Evolutionary conservation across 2,329 filamentous ascomycete genomes (phyloP).

Genomic region (Aspergillus brasiliensis): DNA sequence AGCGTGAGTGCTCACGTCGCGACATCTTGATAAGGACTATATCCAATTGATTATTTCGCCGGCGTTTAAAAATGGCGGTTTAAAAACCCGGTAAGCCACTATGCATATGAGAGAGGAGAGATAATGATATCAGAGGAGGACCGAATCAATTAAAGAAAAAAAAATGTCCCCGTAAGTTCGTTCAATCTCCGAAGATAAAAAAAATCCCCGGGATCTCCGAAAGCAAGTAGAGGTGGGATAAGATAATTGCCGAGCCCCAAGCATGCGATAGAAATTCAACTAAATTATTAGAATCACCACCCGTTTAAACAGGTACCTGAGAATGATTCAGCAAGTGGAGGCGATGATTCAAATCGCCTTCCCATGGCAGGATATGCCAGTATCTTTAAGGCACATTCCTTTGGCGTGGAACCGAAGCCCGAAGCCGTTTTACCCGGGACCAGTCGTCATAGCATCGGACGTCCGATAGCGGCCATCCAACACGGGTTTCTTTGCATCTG

Average conservation of each 20-base stretch:
- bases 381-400: constrained; percentile 6
- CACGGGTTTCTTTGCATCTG: background rate
- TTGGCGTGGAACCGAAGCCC: constrained; percentile 20
- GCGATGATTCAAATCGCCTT: no score
- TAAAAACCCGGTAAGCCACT: background rate
- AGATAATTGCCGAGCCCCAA: no score
- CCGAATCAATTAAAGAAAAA: no score
- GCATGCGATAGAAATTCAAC: no score
- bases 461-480: constrained; percentile 11
- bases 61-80: background rate
- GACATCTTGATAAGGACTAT: background rate
- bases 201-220: no score
- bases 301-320: no score
- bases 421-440: constrained; percentile 33
- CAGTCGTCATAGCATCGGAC: constrained; percentile 2
- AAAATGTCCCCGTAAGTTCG: no score
- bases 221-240: no score
- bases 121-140: background rate
- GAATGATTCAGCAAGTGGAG: no score
- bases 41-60: background rate
- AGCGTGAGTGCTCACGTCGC: background rate
- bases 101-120: no score
- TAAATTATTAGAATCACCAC: no score
- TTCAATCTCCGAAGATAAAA: no score
- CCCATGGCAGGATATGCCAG: constrained; percentile 6